These are phyloP conservation scores for Saccharomyces kudriavzevii DNA, from an alignment of 805 yeast genomes.

Conservation along the genomic window DNA sequence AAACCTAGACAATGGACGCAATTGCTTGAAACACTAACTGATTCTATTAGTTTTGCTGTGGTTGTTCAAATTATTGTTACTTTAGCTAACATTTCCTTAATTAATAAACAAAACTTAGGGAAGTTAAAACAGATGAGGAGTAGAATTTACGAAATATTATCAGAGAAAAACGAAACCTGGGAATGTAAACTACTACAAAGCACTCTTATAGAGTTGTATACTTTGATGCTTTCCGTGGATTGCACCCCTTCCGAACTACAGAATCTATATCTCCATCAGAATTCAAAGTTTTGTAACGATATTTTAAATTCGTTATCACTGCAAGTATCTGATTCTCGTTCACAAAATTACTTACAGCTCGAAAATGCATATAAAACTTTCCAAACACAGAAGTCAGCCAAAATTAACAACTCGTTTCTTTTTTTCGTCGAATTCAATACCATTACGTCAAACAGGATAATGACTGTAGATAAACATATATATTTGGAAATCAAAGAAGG, in stretches of 20 bases:
- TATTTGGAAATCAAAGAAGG: constrained; percentile 26
- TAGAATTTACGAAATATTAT: constrained; percentile 3
- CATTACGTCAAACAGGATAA: constrained; percentile 22
- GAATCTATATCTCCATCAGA: constrained; percentile 8
- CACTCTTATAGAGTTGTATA: constrained; percentile 11
- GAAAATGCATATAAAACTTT: constrained; percentile 23
- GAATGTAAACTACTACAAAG: not conserved
- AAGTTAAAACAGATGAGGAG: constrained; percentile 4
- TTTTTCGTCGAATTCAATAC: constrained; percentile 26
- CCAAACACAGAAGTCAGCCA: not conserved
- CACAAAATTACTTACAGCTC: constrained; percentile 24
- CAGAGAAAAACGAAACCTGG: not conserved
- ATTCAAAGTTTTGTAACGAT: constrained; percentile 4
- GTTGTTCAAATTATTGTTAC: constrained; percentile 20
- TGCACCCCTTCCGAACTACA: constrained; percentile 16
- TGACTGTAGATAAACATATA: constrained; percentile 20
- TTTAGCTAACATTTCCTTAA: constrained; percentile 15
- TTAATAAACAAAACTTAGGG: constrained; percentile 20
- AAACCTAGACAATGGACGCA: not conserved
- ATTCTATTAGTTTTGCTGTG: constrained; percentile 5
- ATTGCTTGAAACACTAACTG: not conserved
- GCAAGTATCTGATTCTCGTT: constrained; percentile 12
- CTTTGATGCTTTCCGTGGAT: constrained; percentile 12
- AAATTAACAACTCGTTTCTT: constrained; percentile 19
- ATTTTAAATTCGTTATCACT: constrained; percentile 13